A percentile compares a stretch with the other conserved stretches of the same genome.
phyloP scores from a whole-genome alignment of 1,284 basidiomycete genomes.

The Porodaedalea pini region DNA sequence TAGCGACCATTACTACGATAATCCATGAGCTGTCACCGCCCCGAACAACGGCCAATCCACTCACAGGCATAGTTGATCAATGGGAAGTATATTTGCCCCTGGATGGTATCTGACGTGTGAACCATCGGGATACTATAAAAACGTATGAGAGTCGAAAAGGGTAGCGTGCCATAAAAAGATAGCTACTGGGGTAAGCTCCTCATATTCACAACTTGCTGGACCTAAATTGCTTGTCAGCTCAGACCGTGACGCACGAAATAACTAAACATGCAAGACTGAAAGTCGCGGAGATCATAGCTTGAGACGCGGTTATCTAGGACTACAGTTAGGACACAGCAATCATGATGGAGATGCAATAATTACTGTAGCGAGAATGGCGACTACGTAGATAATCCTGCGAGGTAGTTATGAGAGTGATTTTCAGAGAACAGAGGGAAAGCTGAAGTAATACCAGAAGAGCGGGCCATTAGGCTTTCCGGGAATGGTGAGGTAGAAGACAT shows the following conservation, averaged over 20 bases:
- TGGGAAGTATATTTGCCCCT: conserved; percentile 66
- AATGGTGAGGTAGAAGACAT: conserved; percentile 63
- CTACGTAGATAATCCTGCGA: conserved; percentile 54
- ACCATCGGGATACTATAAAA: conserved; percentile 43
- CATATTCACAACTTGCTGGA: conserved; percentile 62
- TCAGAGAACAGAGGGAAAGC: neutral
- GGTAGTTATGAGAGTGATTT: neutral
- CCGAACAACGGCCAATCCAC: conserved; percentile 16
- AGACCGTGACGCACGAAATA: too few relatives aligned
- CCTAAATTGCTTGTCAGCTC: conserved; percentile 19
- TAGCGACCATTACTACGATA: conserved; percentile 45
- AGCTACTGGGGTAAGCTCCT: conserved; percentile 49
- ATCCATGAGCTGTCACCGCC: neutral
- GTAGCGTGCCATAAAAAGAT: neutral
- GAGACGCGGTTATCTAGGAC: too few relatives aligned
- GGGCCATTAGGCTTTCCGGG: conserved; percentile 51
- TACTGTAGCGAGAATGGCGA: conserved; percentile 62
- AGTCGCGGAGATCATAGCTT: conserved; percentile 67
- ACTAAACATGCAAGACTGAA: conserved; percentile 47
- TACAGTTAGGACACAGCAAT: too few relatives aligned
- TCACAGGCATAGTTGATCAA: conserved; percentile 50
- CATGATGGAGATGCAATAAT: too few relatives aligned
- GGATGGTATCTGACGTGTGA: conserved; percentile 55
- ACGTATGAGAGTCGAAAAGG: conserved; percentile 1
- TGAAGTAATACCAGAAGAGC: conserved; percentile 50